Evolutionary conservation across 495 filamentous ascomycete species (phyloP), one percentile per base, ranked within the genome.

Genomic region (Ramalina intermedia): DNA sequence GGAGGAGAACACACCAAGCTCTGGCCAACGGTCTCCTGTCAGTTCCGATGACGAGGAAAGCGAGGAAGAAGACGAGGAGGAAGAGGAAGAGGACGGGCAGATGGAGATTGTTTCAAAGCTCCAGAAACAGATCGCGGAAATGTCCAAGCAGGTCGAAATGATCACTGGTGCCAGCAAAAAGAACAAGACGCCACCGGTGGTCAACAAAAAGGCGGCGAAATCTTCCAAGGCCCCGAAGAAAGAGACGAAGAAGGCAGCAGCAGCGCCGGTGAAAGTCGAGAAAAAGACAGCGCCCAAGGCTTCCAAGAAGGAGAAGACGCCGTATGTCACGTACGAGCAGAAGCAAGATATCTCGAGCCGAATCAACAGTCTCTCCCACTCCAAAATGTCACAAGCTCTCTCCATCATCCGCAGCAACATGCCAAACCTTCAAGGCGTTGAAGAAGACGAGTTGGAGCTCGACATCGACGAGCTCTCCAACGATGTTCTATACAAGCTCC

Each of bases 321-420:
- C 68, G 49, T 73, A 67, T 54, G 68, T 86, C 41, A 79, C 77
- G n/a, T 80, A 79, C 47, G 65, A 79, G 17, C 84, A 94, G 68
- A 93, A 93, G 68, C 84, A 89, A 39, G 73, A 88, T 54, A 90
- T 95, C 46, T 86, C 85, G 1, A 79, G 78, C 47, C 81, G 81
- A 6, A 88, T 95, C 48, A 78, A 75, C 51, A 77, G 75, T 27
- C 76, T 94, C 43, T 75, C 83, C 1, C 81, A 84, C 24, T 68
- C 71, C 21, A 81, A 84, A 54, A 82, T 94, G 63, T 74, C 78
- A 37, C 73, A 78, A 51, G 87, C 87, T 5, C 80, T 95, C n/a
- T 76, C 81, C 36, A 88, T 94, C 56, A 96, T 98, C 60, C 84
- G 89, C 63, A 78, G 74, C 43, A 89, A 93, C 52, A 86, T 88